phyloP scores from a whole-genome alignment of 192 early-diverging fungal genomes.

The Linnemannia hyalina region DNA sequence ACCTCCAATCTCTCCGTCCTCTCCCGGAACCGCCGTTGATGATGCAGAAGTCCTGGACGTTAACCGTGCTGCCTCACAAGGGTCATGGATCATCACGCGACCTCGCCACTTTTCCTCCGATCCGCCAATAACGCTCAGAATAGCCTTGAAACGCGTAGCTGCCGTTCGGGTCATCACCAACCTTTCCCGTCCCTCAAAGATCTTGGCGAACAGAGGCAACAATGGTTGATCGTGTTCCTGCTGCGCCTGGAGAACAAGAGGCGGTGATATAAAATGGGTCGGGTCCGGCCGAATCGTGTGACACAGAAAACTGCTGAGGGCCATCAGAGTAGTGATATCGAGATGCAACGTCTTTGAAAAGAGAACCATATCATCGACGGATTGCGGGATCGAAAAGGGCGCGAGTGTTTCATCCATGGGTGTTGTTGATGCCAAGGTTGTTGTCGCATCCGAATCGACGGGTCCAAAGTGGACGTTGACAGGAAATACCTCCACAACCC shows the following conservation, averaged over 20 bases:
- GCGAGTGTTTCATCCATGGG: slow-evolving; percentile 18
- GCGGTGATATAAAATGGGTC: slow-evolving; percentile 43
- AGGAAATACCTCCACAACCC: slow-evolving; percentile 11
- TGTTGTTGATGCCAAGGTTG: not conserved
- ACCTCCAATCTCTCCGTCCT: not conserved
- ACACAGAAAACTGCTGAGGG: slow-evolving; percentile 58
- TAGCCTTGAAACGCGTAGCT: slow-evolving; percentile 47
- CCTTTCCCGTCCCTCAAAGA: slow-evolving; percentile 50
- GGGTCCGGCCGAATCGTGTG: slow-evolving; percentile 50
- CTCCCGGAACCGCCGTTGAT: not conserved
- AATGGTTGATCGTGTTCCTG: slow-evolving; percentile 53
- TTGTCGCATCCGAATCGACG: not conserved
- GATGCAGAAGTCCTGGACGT: not conserved
- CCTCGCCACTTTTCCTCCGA: slow-evolving; percentile 57
- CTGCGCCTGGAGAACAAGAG: slow-evolving; percentile 57
- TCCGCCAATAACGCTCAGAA: slow-evolving; percentile 60
- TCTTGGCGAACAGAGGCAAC: slow-evolving; percentile 47
- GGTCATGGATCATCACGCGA: slow-evolving; percentile 40
- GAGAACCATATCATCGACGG: slow-evolving; percentile 36
- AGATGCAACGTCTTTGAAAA: slow-evolving; percentile 59
- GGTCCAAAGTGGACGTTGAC: slow-evolving; percentile 31
- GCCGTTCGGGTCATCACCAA: slow-evolving; percentile 58
- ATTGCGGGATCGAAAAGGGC: slow-evolving; percentile 31
- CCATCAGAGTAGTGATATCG: slow-evolving; percentile 64
- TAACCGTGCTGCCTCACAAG: not conserved